Base-by-base conservation (phyloP, 2,329 filamentous ascomycete species). In the Pseudogymnoascus pannorum region DNA sequence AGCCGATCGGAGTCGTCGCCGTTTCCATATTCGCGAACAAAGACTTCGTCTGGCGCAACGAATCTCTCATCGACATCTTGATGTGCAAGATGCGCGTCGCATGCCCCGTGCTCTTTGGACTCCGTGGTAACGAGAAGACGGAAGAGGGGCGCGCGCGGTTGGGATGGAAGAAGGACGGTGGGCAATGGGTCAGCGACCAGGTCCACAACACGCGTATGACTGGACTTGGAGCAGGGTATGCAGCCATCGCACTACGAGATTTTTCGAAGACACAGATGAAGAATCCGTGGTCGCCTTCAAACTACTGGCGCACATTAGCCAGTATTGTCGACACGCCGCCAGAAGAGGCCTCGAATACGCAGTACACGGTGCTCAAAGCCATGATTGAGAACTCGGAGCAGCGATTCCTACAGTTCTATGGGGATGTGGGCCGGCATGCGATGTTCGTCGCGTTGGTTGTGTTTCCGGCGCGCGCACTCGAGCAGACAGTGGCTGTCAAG, bases 91-190 rank as follows among this genome's bases (percentile, higher is more conserved):
- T 90, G 69, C 86, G 92, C 63, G 79, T 89, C 14, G 80, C 84
- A 3, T 96, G 91, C 68, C 93, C 94, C 0, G 87, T 92, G 1
- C 78, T 99, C 0, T 97, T 95, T 72, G 93, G 93, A 16, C 84
- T 92, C 66, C 81, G 84, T 44, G 92, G 91, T 22, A 85, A 79
- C 64, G 91, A 96, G 72, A 86, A 81, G 64, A 95, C 87, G 0
- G 81, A 85, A 51, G 78, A 79, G 9, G 91, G 91, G 1, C 82
- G 87, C 11, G 67, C 74, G 16, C 80, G 82, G n/a, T 74, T 96
- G 2, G 91, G 91, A 0, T 96, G 91, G 91, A 84, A 79, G 66
- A 81, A 85, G 18, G 73, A 71, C 6, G 79, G 77, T 7, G 79
- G 80, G 5, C 75, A 76, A 5, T 93, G 82, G 78, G 78, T 88